Evolutionary conservation across 306 rosid genomes (phyloP).

Genomic region (Mucuna pruriens): DNA sequence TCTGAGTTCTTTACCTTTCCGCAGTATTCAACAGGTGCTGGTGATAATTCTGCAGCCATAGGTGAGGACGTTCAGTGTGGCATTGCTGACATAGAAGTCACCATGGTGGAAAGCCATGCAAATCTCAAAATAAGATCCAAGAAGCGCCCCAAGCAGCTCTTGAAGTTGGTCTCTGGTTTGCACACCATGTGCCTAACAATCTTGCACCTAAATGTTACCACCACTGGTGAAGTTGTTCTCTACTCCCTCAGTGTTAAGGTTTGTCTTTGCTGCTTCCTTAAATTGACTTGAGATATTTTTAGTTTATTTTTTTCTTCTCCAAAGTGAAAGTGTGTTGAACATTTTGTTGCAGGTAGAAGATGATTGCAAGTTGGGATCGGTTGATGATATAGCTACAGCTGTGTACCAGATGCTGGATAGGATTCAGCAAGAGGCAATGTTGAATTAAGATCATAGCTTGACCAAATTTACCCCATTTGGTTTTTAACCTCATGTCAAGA

Average conservation of each 20-base stretch:
- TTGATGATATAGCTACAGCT: slow-evolving; percentile 89
- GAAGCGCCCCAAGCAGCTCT: slow-evolving; percentile 70
- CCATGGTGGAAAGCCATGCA: slow-evolving; percentile 96
- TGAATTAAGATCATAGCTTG: slow-evolving; percentile 42
- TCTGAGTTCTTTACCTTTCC: slow-evolving; percentile 85
- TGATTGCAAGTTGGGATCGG: slow-evolving; percentile 81
- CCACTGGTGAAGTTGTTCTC: slow-evolving; percentile 61
- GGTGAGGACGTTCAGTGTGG: slow-evolving; percentile 40
- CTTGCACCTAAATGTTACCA: slow-evolving; percentile 82
- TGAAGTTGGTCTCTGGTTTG: slow-evolving; percentile 75
- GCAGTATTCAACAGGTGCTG: slow-evolving; percentile 62
- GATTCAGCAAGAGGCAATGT: slow-evolving; percentile 76
- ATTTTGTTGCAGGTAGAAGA: slow-evolving; percentile 74
- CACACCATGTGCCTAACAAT: slow-evolving; percentile 71
- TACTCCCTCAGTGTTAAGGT: slow-evolving; percentile 89
- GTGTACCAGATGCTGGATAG: slow-evolving; percentile 66
- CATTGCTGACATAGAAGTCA: slow-evolving; percentile 87
- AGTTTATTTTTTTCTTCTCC: background rate
- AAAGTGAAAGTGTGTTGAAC: slow-evolving; percentile 16
- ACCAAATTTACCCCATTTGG: slow-evolving; percentile 32
- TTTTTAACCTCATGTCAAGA: slow-evolving; percentile 26
- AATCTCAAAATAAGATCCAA: slow-evolving; percentile 78
- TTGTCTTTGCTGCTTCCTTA: background rate
- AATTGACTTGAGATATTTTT: background rate
- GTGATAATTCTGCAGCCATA: slow-evolving; percentile 37